Conservation (phyloP, 257 asterid genomes). For the Sherardia arvensis region DNA sequence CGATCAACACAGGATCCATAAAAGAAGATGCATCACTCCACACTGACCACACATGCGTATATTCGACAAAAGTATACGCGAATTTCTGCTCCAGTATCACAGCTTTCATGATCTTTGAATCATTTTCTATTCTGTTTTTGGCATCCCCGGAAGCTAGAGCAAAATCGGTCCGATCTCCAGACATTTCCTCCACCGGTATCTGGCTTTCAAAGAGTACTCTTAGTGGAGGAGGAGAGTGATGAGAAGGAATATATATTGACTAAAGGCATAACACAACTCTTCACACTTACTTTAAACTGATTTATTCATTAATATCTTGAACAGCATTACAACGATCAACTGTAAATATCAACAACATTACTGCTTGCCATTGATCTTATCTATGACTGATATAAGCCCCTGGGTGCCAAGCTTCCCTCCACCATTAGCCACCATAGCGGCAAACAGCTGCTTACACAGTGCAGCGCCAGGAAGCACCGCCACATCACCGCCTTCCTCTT, state of each 20-base stretch:
- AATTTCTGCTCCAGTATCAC: not conserved
- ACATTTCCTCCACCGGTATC: not conserved
- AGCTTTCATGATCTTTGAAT: not conserved
- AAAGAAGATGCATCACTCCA: not conserved
- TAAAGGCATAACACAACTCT: not conserved
- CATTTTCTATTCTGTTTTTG: not conserved
- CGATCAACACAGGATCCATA: not conserved
- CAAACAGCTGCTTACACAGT: constrained; percentile 62
- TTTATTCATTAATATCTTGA: no score
- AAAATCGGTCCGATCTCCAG: not conserved
- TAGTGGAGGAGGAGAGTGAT: not conserved
- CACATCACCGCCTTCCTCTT: constrained; percentile 28
- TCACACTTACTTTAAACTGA: no score
- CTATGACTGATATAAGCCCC: constrained; percentile 61
- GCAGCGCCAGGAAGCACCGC: constrained; percentile 84
- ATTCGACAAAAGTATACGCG: not conserved
- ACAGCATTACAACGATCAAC: no score
- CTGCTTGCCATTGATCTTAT: constrained; percentile 55
- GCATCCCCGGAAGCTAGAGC: not conserved
- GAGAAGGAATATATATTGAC: not conserved
- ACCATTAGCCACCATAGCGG: constrained; percentile 81
- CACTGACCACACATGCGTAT: not conserved
- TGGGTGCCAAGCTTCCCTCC: constrained; percentile 73
- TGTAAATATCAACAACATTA: not conserved
- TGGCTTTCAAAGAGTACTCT: not conserved